A percentile compares a stretch with the other conserved stretches of the same genome.
phyloP scores from a whole-genome alignment of 2,329 filamentous ascomycete species.

The Claviceps digitariae region DNA sequence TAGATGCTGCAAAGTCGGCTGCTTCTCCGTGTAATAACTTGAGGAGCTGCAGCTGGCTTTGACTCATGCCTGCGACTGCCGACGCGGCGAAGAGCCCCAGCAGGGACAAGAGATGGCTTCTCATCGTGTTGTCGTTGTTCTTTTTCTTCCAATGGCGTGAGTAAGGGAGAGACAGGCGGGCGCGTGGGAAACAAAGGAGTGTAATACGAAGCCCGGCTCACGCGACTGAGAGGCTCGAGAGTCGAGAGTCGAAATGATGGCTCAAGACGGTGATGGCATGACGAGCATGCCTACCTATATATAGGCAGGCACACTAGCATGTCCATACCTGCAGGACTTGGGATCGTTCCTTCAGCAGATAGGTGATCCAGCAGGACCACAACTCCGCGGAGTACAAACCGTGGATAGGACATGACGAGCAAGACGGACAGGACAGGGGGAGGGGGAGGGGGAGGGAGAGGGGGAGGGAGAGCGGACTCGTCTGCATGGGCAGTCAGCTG shows the following conservation, averaged over 20 bases:
- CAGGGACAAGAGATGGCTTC: neutral
- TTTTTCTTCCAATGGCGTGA: neutral
- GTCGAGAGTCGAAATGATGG: neutral
- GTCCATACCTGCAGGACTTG: neutral
- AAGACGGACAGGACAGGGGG: too few species aligned
- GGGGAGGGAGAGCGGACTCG: too few species aligned
- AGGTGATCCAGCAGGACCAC: neutral
- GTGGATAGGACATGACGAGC: too few species aligned
- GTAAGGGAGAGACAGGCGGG: neutral
- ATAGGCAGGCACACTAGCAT: too few species aligned
- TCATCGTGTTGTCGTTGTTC: neutral
- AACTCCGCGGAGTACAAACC: too few species aligned
- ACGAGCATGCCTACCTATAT: neutral
- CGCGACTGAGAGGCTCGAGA: neutral
- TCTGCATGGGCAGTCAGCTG: too few species aligned
- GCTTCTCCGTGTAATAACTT: neutral
- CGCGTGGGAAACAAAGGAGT: neutral
- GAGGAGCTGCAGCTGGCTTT: neutral
- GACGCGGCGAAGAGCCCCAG: neutral
- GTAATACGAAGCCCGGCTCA: neutral
- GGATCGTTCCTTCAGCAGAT: neutral
- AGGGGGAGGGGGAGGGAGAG: too few species aligned
- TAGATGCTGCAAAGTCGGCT: neutral
- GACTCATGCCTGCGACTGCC: neutral
- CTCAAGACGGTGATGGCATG: neutral